A percentile compares a stretch with the other conserved stretches of the same genome.
Evolutionary conservation across 345 rosid genomes (phyloP).

Genomic region (Iberis pinnata): DNA sequence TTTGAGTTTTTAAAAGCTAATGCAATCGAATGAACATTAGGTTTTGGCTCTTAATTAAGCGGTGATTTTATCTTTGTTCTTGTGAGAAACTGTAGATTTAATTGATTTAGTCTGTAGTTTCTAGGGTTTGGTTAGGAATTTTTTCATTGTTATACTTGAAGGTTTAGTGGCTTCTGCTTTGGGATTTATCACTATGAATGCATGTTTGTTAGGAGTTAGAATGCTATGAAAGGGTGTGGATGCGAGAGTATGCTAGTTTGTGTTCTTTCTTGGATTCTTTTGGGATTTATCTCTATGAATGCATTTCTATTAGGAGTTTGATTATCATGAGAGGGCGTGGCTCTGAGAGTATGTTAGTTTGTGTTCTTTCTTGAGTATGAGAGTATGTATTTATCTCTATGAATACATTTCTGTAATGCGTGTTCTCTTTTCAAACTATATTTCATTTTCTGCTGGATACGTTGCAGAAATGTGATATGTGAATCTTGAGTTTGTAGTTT

Average conservation of each 20-base stretch:
- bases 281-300: constrained; percentile 13
- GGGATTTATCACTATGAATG: constrained; percentile 16
- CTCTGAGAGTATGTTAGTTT: too few species aligned
- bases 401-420: too few species aligned
- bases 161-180: constrained; percentile 23
- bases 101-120: constrained; percentile 19
- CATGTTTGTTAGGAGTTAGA: constrained; percentile 7
- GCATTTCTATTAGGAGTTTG: constrained; percentile 12
- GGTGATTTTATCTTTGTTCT: neutral
- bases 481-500: constrained; percentile 30
- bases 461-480: constrained; percentile 20
- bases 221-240: neutral
- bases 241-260: too few species aligned
- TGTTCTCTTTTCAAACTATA: neutral
- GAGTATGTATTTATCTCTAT: too few species aligned
- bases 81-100: neutral
- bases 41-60: neutral
- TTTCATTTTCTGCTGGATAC: neutral
- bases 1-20: constrained; percentile 9
- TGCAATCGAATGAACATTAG: constrained; percentile 25
- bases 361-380: too few species aligned
- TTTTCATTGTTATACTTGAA: constrained; percentile 8
- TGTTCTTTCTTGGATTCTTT: too few species aligned
- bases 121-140: constrained; percentile 25
- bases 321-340: neutral